Evolutionary conservation across 805 yeast species (phyloP).

Genomic region (Metschnikowia shivogae): DNA sequence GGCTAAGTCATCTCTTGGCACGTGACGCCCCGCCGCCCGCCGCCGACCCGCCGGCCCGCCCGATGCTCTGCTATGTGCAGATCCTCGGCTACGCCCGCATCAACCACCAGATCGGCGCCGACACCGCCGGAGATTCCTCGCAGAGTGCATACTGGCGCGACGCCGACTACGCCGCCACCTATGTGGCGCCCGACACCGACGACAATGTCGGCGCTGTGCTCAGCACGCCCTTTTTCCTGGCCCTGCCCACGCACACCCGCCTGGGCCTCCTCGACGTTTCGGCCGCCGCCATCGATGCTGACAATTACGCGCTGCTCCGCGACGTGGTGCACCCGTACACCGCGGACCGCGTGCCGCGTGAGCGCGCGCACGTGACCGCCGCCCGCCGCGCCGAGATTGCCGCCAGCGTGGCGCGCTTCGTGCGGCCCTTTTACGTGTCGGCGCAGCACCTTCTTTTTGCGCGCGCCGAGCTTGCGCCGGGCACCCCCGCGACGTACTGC

Average conservation of each 20-base stretch:
- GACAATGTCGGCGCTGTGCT: conserved; percentile 20
- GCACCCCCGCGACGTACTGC: conserved; percentile 17
- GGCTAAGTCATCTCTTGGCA: conserved; percentile 13
- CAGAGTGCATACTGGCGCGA: conserved; percentile 34
- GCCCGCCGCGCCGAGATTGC: conserved; percentile 9
- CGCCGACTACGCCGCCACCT: conserved; percentile 28
- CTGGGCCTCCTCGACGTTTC: conserved; percentile 36
- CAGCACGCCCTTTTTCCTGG: conserved; percentile 23
- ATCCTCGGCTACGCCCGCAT: conserved; percentile 37
- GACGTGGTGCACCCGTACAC: conserved; percentile 34
- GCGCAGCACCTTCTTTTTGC: conserved; percentile 37
- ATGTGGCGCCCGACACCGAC: conserved; percentile 23
- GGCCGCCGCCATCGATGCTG: conserved; percentile 18
- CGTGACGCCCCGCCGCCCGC: conserved; percentile 5
- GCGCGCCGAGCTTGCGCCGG: conserved; percentile 22
- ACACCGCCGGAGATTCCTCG: conserved; percentile 12
- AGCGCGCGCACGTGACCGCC: conserved; percentile 1
- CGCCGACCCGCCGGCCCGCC: conserved; percentile 9
- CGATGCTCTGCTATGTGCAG: conserved; percentile 37
- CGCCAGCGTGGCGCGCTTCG: conserved; percentile 27
- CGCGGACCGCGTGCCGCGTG: conserved; percentile 8
- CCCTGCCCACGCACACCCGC: conserved; percentile 16
- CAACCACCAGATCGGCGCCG: conserved; percentile 31
- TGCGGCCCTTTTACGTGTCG: conserved; percentile 39
- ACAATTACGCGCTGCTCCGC: conserved; percentile 25